Percentiles rank a stretch among this genome's conserved stretches.
Evolutionary conservation across 805 yeast species (phyloP).

Genomic region (Ogataea wickerhamii): DNA sequence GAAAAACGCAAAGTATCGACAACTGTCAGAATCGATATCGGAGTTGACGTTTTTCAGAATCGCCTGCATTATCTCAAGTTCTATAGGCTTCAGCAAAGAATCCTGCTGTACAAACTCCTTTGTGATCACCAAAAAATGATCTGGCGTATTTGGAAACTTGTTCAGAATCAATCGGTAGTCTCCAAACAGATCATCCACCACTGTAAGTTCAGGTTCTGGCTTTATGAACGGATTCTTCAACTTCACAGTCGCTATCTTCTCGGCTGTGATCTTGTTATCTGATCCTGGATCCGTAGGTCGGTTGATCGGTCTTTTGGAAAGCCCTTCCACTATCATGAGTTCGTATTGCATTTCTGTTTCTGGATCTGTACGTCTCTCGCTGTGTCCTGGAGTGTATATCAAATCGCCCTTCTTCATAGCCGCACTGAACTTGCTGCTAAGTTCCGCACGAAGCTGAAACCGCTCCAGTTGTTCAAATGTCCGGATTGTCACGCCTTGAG

Average conservation of each 20-base stretch:
- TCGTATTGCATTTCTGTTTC: slow-evolving; percentile 27
- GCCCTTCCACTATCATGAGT: slow-evolving; percentile 32
- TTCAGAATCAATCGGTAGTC: slow-evolving; percentile 68
- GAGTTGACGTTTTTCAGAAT: slow-evolving; percentile 50
- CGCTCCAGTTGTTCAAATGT: slow-evolving; percentile 21
- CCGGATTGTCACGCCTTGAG: slow-evolving; percentile 5
- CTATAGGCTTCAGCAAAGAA: slow-evolving; percentile 67
- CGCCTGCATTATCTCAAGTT: slow-evolving; percentile 55
- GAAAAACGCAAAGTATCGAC: slow-evolving; percentile 74
- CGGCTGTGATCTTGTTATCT: slow-evolving; percentile 34
- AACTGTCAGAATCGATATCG: slow-evolving; percentile 31
- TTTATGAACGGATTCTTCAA: slow-evolving; percentile 68
- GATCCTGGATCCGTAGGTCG: slow-evolving; percentile 33
- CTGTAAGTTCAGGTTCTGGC: slow-evolving; percentile 73
- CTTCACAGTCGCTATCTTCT: slow-evolving; percentile 30
- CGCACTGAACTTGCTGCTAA: slow-evolving; percentile 19
- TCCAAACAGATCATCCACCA: slow-evolving; percentile 49
- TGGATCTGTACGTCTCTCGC: slow-evolving; percentile 23
- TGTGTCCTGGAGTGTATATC: slow-evolving; percentile 19
- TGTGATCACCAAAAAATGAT: slow-evolving; percentile 78
- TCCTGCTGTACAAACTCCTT: slow-evolving; percentile 69
- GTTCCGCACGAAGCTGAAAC: slow-evolving; percentile 14
- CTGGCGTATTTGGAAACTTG: slow-evolving; percentile 79
- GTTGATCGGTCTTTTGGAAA: slow-evolving; percentile 34
- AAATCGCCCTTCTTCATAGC: slow-evolving; percentile 26